phyloP scores from a whole-genome alignment of 1,284 basidiomycete genomes.

The Vanrija sp. region DNA sequence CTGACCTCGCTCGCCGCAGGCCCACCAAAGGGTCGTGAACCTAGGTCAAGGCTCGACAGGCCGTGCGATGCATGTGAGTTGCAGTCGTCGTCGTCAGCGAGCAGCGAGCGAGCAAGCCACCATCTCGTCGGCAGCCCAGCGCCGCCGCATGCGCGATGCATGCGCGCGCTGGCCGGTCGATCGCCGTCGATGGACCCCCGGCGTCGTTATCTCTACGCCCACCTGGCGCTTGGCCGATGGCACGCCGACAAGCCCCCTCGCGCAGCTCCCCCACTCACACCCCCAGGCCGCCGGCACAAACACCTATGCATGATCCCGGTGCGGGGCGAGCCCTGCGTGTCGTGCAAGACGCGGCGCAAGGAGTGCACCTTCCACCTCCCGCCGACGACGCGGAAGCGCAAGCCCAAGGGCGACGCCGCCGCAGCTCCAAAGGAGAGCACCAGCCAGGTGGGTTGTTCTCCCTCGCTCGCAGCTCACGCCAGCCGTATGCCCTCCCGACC shows the following conservation, averaged over 20 bases:
- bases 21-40: not conserved
- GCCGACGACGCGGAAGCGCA: slow-evolving; percentile 25
- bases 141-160: too few relatives aligned
- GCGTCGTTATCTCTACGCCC: not conserved
- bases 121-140: too few relatives aligned
- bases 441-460: not conserved
- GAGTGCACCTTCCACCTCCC: slow-evolving; percentile 30
- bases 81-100: not conserved
- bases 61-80: slow-evolving; percentile 26
- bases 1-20: too few relatives aligned
- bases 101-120: too few relatives aligned
- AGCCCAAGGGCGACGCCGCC: slow-evolving; percentile 3
- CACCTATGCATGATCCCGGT: slow-evolving; percentile 29
- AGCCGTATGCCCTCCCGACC: not conserved
- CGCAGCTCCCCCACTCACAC: not conserved
- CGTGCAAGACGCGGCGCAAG: slow-evolving; percentile 18
- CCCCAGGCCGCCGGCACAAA: slow-evolving; percentile 26
- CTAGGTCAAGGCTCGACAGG: slow-evolving; percentile 14
- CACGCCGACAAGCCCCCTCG: not conserved
- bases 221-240: not conserved
- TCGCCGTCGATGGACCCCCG: too few relatives aligned
- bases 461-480: not conserved
- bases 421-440: not conserved
- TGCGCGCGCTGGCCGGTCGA: too few relatives aligned
- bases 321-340: slow-evolving; percentile 24